Evolutionary conservation across 495 filamentous ascomycete genomes (phyloP), one percentile per base, ranked within the genome.

Genomic region (Baudoinia panamericana): DNA sequence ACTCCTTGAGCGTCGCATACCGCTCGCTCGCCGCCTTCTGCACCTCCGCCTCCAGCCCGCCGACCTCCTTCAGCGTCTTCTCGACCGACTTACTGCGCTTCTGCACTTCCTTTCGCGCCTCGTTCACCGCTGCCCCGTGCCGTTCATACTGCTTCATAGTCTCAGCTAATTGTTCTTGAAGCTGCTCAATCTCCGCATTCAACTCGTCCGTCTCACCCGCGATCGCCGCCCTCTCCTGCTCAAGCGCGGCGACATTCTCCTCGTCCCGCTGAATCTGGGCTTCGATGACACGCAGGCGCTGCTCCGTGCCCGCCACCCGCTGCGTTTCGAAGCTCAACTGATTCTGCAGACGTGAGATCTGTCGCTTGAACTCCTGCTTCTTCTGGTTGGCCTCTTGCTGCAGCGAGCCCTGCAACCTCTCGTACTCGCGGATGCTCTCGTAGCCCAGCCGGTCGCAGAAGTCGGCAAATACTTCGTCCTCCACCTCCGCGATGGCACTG

Each of bases 361-460:
- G 90, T 11, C 76, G 74, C 19, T 73, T 79, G 51, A 93, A 96
- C 43, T 84, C 79, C 17, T 84, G 73, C 41, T 81, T 83, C 62
- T 86, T 90, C 58, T 86, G 76, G 2, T 79, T 75, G 27, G 76
- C 79, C 52, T 96, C 86, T 58, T 93, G 81, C 52, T 96, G 86
- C 34, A 88, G 56, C 11, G 77, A 83, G 24, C 90, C 90, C 57
- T 96, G 90, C 43, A 92, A 86, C 5, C 77, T 79, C 58, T 95
- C 84, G 53, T 96, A 99, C 25, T 80, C 78, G 16, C 88, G 82
- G 48, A 99, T 93, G 51, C 85, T 78, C 15, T 77, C 70, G 57
- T 90, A 96, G 0, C 84, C 82, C 13, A 94, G 69, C 21, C 83
- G 75, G 52, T 76, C 72, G 65, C 92, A 96, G 65, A 96, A 99